Evolutionary conservation across 768 basidiomycete genomes (phyloP).

Genomic region (Pholiota molesta): DNA sequence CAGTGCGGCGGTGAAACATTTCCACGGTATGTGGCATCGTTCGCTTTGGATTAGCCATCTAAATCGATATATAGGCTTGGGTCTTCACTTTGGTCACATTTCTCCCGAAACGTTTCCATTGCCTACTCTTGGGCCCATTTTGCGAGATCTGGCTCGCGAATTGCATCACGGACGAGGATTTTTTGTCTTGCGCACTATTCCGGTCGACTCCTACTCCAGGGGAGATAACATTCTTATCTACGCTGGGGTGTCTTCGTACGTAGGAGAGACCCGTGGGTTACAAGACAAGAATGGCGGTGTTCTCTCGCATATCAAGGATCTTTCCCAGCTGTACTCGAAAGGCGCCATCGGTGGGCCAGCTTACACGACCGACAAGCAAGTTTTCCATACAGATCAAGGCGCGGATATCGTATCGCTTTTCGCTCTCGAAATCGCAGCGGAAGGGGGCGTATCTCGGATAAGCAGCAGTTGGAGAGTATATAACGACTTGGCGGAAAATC

Average conservation of each 20-base stretch:
- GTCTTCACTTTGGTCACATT: conserved; percentile 31
- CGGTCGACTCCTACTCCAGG: conserved; percentile 42
- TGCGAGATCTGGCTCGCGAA: conserved; percentile 40
- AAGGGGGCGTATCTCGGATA: conserved; percentile 48
- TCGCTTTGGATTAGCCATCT: background rate
- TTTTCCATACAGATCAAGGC: conserved; percentile 50
- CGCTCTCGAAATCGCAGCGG: conserved; percentile 42
- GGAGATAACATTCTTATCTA: conserved; percentile 46
- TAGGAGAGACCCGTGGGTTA: conserved; percentile 19
- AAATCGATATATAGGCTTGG: conserved; percentile 21
- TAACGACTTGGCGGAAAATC: conserved; percentile 48
- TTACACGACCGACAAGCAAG: conserved; percentile 52
- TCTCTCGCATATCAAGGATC: conserved; percentile 50
- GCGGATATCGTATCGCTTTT: conserved; percentile 48
- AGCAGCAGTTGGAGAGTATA: conserved; percentile 49
- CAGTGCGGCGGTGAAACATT: conserved; percentile 36
- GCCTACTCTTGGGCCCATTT: conserved; percentile 39
- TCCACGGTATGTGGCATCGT: conserved; percentile 27
- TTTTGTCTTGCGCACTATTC: conserved; percentile 50
- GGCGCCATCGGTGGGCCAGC: conserved; percentile 44
- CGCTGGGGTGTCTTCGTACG: conserved; percentile 35
- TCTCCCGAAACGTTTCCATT: conserved; percentile 45
- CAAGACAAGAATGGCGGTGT: conserved; percentile 36
- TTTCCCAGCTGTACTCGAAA: conserved; percentile 38
- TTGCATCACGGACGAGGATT: conserved; percentile 49